Percentiles rank a stretch among this genome's conserved stretches.
These are phyloP conservation scores for Aegle marmelos DNA, from an alignment of 345 rosid genomes.

Conservation along the genomic window DNA sequence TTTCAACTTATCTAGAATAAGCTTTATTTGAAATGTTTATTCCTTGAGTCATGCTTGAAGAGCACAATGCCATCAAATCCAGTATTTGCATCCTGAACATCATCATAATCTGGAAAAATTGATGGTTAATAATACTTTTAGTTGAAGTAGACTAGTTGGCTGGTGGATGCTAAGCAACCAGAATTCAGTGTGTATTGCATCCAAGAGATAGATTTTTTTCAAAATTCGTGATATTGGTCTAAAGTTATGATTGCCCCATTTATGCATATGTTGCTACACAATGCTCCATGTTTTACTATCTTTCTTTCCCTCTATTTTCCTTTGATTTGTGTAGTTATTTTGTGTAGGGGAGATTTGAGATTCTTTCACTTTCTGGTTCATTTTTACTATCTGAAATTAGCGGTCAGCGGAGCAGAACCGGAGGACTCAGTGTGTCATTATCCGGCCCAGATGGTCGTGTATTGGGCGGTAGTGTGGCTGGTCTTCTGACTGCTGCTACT, in stretches of 20 bases:
- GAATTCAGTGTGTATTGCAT: not conserved
- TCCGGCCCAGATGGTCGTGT: slow-evolving; percentile 91
- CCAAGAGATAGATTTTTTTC: too few relatives aligned
- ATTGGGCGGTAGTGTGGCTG: slow-evolving; percentile 88
- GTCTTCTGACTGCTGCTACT: slow-evolving; percentile 78
- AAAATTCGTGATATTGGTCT: not conserved
- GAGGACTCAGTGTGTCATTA: slow-evolving; percentile 72
- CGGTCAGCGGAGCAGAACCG: slow-evolving; percentile 69
- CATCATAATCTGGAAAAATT: too few relatives aligned
- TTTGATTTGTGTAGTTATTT: not conserved
- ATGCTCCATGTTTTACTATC: not conserved
- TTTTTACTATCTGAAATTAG: slow-evolving; percentile 68
- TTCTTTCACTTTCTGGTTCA: slow-evolving; percentile 84
- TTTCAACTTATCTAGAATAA: not conserved
- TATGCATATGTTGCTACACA: not conserved
- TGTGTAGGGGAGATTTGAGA: slow-evolving; percentile 82
- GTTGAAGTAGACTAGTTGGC: not conserved
- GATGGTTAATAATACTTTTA: too few relatives aligned
- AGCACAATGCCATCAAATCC: not conserved
- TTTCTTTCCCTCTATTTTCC: not conserved
- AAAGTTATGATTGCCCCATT: not conserved
- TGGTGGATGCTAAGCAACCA: not conserved
- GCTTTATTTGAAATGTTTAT: not conserved
- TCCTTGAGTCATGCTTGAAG: not conserved
- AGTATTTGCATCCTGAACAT: too few relatives aligned